Conservation (phyloP, 345 rosid genomes). For the Euphorbia lathyris region DNA sequence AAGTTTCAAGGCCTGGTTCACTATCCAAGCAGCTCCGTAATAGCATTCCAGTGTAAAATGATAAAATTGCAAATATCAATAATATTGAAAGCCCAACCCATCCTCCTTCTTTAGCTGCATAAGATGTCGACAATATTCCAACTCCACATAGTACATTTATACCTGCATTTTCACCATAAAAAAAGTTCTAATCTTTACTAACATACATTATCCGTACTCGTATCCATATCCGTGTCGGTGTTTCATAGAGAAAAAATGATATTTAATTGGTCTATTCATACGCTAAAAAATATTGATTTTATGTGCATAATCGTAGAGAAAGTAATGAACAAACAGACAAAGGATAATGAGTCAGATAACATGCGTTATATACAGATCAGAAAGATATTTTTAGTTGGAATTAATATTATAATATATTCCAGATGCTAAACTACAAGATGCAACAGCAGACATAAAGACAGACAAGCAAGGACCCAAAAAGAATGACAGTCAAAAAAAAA, state of each 20-base stretch:
- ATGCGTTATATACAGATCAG: background rate
- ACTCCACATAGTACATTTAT: constrained; percentile 95
- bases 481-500: constrained; percentile 5
- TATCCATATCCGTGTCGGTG: too few relatives aligned
- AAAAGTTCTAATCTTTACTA: too few relatives aligned
- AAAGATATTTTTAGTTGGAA: background rate
- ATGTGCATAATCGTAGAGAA: background rate
- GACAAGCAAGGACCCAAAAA: background rate
- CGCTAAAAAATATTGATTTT: constrained; percentile 15
- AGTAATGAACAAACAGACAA: constrained; percentile 7
- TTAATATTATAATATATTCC: constrained; percentile 2
- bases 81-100: constrained; percentile 72
- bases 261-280: constrained; percentile 1
- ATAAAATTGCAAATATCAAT: constrained; percentile 60
- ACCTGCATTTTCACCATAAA: constrained; percentile 37
- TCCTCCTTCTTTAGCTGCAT: constrained; percentile 91
- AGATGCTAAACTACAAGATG: constrained; percentile 3
- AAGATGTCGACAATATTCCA: constrained; percentile 88
- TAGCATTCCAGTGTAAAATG: constrained; percentile 86
- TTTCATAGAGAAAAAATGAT: too few relatives aligned
- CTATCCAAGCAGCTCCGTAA: constrained; percentile 84
- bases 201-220: too few relatives aligned
- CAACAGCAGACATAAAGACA: background rate
- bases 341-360: background rate
- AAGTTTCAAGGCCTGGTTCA: constrained; percentile 78